These are phyloP conservation scores for Umbellularia californica DNA, from an alignment of 164 flowering plant species.

Conservation along the genomic window DNA sequence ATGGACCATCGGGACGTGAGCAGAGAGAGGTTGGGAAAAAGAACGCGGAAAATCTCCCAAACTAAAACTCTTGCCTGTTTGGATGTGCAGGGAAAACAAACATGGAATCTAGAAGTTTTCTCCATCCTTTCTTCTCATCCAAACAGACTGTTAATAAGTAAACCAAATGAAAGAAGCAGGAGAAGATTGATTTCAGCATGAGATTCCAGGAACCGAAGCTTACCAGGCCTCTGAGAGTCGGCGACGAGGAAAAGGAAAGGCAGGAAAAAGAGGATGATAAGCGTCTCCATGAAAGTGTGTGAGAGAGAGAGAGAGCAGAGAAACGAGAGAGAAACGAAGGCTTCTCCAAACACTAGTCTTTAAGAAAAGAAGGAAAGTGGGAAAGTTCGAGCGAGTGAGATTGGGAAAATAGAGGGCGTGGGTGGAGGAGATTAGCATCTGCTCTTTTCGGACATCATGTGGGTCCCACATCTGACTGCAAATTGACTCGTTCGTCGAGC, in stretches of 20 bases:
- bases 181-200: not conserved
- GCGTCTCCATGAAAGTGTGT: constrained; percentile 21
- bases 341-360: too few relatives aligned
- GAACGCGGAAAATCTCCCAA: too few relatives aligned
- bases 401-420: not conserved
- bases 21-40: too few relatives aligned
- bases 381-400: not conserved
- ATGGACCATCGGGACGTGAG: too few relatives aligned
- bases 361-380: not conserved
- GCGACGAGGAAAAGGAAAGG: constrained; percentile 19
- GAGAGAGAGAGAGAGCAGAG: not conserved
- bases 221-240: constrained; percentile 60
- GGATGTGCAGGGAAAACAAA: too few relatives aligned
- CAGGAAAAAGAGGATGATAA: constrained; percentile 19
- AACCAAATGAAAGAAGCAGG: not conserved
- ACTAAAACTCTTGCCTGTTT: too few relatives aligned
- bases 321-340: not conserved
- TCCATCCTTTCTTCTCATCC: too few relatives aligned
- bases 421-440: not conserved
- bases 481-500: too few relatives aligned
- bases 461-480: too few relatives aligned
- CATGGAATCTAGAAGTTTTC: too few relatives aligned
- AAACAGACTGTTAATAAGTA: not conserved
- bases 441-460: too few relatives aligned
- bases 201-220: not conserved